Evolutionary conservation across 2,329 filamentous ascomycete genomes (phyloP).

Genomic region (Colletotrichum abscissum): DNA sequence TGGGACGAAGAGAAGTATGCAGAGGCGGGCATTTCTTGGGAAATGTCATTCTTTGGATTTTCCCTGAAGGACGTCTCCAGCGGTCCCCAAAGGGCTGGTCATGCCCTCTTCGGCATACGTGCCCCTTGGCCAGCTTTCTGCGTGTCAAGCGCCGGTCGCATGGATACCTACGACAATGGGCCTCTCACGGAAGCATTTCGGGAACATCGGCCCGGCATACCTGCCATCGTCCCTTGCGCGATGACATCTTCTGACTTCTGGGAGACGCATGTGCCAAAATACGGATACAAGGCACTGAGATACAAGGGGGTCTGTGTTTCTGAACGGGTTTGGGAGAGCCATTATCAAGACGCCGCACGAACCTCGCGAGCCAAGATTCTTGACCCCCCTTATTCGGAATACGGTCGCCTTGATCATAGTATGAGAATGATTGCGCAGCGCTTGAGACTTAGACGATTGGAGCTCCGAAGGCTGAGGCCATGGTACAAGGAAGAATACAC

Average conservation of each 20-base stretch:
- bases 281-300: not conserved
- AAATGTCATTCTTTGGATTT: constrained; percentile 9
- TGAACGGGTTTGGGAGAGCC: not conserved
- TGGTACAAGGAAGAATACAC: not conserved
- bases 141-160: not conserved
- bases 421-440: not conserved
- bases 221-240: not conserved
- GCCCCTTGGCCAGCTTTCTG: not conserved
- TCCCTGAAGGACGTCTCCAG: not conserved
- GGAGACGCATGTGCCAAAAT: not conserved
- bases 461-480: constrained; percentile 1
- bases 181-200: not conserved
- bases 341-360: not conserved
- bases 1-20: constrained; percentile 18
- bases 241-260: constrained; percentile 12
- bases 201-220: not conserved
- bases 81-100: not conserved
- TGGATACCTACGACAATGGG: not conserved
- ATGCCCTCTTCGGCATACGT: not conserved
- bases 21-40: constrained; percentile 23
- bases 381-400: not conserved
- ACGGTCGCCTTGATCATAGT: not conserved
- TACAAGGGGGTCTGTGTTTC: not conserved
- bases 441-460: not conserved
- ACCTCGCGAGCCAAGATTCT: not conserved